A percentile compares a stretch with the other conserved stretches of the same genome.
Conservation (phyloP, 208 protist genomes). For the Leishmania mexicana region DNA sequence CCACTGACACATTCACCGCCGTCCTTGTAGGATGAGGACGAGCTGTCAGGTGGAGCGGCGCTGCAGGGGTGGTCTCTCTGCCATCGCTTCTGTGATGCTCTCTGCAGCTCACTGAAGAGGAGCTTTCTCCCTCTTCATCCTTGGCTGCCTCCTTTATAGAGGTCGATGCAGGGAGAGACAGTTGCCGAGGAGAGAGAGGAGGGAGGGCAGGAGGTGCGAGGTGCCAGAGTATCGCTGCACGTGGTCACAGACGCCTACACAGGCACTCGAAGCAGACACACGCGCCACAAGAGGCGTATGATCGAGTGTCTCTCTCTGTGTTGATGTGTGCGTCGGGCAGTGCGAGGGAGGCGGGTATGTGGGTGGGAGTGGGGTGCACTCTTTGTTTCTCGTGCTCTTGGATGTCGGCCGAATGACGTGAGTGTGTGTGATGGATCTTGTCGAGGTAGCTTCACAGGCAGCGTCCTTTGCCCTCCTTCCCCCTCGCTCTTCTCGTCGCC, state of each 20-base stretch:
- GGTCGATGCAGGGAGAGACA: neutral
- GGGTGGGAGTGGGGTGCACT: too few relatives aligned
- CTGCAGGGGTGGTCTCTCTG: neutral
- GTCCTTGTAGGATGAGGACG: slow-evolving; percentile 26
- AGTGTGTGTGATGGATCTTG: neutral
- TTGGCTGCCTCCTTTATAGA: neutral
- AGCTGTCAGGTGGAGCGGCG: neutral
- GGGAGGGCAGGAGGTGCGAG: neutral
- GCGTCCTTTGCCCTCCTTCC: neutral
- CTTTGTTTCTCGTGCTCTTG: neutral
- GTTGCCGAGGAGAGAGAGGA: too few relatives aligned
- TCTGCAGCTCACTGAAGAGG: neutral
- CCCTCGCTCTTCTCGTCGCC: neutral
- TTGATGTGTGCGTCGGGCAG: neutral
- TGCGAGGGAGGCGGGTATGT: neutral
- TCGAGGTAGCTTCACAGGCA: neutral
- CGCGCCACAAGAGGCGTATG: neutral
- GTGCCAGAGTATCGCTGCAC: neutral
- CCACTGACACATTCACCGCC: slow-evolving; percentile 56
- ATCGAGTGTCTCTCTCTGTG: neutral
- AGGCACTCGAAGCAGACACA: neutral
- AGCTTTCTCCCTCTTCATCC: neutral
- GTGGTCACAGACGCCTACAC: neutral
- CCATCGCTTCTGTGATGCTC: neutral
- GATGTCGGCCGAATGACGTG: neutral